Conservation (phyloP, 202 grass and related monocot species). For the Dendrocalamus latiflorus region DNA sequence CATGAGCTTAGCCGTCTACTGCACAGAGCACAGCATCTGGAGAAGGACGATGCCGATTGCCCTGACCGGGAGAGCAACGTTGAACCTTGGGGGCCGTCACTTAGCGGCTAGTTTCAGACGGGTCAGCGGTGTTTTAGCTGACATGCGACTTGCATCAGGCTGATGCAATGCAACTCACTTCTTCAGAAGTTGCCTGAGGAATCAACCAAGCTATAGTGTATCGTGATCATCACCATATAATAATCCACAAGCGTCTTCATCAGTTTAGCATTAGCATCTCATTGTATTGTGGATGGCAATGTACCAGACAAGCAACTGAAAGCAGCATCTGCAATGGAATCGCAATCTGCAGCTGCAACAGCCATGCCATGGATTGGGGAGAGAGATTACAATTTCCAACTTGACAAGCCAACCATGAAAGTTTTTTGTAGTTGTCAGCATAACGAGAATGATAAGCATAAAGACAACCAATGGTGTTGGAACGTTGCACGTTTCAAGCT, state of each 20-base stretch:
- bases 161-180: conserved; percentile 9
- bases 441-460: neutral
- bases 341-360: neutral
- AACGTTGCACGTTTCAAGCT: neutral
- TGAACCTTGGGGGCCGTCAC: neutral
- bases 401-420: neutral
- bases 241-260: neutral
- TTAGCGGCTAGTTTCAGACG: neutral
- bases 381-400: neutral
- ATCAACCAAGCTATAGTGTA: too few relatives aligned
- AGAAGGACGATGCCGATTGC: neutral
- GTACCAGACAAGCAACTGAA: neutral
- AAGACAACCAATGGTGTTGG: neutral
- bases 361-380: neutral
- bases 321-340: neutral
- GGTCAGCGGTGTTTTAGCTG: neutral
- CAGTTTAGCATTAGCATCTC: neutral
- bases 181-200: neutral
- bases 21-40: neutral
- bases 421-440: neutral
- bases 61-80: neutral
- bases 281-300: too few relatives aligned
- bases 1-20: neutral
- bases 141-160: conserved; percentile 15
- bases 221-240: neutral